These are phyloP conservation scores for Eucalyptus tenuipes DNA, from an alignment of 345 rosid species.

Conservation along the genomic window DNA sequence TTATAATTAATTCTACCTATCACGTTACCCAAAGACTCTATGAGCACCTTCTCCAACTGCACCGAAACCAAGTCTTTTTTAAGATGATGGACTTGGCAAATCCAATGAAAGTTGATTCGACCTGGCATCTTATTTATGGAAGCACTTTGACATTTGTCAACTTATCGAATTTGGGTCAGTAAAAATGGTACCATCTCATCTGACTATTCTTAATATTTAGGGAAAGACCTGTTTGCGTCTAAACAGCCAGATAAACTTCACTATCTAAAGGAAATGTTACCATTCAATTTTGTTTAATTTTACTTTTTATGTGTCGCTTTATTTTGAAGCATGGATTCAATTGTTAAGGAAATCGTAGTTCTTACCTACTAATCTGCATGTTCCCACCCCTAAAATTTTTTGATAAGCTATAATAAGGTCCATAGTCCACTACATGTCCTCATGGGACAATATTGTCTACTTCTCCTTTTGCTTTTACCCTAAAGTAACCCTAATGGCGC, in stretches of 20 bases:
- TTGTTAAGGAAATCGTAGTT: not conserved
- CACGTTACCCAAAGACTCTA: not conserved
- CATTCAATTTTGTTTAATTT: too few relatives aligned
- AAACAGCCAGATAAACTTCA: not conserved
- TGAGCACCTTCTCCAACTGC: too few relatives aligned
- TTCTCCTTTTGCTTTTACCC: not conserved
- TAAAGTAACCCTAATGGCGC: not conserved
- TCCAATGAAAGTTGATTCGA: not conserved
- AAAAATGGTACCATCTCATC: too few relatives aligned
- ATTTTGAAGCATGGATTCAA: not conserved
- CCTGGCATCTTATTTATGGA: not conserved
- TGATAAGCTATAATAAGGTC: too few relatives aligned
- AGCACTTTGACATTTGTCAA: not conserved
- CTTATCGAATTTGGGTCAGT: not conserved
- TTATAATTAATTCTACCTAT: not conserved
- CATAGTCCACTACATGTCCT: not conserved
- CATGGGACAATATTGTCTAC: not conserved
- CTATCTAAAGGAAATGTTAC: too few relatives aligned
- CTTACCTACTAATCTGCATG: not conserved
- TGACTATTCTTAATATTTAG: too few relatives aligned
- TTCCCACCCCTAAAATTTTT: not conserved
- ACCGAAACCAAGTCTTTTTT: not conserved
- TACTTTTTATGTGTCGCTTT: too few relatives aligned
- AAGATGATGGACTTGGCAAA: not conserved
- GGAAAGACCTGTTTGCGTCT: not conserved